A percentile compares a stretch with the other conserved stretches of the same genome.
These are phyloP conservation scores for Spergularia azorica DNA, from an alignment of 179 eudicot genomes.

Conservation along the genomic window DNA sequence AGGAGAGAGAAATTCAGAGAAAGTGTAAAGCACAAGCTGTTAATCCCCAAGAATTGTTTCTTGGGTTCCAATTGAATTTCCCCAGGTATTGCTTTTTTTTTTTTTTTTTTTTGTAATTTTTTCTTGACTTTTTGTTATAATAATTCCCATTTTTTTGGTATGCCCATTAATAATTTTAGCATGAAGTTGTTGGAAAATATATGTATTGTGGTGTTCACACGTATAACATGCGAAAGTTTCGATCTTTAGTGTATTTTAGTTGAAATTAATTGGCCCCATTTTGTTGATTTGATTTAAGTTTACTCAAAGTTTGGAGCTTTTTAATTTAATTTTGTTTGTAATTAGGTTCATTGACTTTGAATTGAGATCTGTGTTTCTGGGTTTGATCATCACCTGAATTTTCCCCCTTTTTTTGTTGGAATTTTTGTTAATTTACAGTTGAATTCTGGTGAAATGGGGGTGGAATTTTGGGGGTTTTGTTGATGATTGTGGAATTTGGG, in stretches of 20 bases:
- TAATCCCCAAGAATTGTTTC: conserved; percentile 18
- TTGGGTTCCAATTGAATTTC: background rate
- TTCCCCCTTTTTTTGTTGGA: conserved; percentile 7
- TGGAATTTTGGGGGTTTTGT: background rate
- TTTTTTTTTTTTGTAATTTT: background rate
- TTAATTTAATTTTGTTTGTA: background rate
- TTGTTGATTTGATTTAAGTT: background rate
- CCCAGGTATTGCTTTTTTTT: background rate
- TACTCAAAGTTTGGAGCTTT: background rate
- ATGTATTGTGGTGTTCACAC: background rate
- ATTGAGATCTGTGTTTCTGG: conserved; percentile 36
- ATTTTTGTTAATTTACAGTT: conserved; percentile 6
- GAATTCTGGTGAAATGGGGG: conserved; percentile 7
- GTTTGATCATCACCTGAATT: conserved; percentile 24
- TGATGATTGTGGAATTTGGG: conserved; percentile 25
- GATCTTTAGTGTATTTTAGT: background rate
- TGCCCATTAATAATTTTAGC: background rate
- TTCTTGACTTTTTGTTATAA: background rate
- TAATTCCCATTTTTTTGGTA: background rate
- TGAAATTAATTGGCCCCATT: background rate
- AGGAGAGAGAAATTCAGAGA: background rate
- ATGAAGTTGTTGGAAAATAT: background rate
- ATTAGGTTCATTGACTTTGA: conserved; percentile 13
- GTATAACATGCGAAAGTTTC: background rate
- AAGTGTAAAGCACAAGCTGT: conserved; percentile 15